Evolutionary conservation across 306 rosid genomes (phyloP).

Genomic region (Elaeagnus macrophylla): DNA sequence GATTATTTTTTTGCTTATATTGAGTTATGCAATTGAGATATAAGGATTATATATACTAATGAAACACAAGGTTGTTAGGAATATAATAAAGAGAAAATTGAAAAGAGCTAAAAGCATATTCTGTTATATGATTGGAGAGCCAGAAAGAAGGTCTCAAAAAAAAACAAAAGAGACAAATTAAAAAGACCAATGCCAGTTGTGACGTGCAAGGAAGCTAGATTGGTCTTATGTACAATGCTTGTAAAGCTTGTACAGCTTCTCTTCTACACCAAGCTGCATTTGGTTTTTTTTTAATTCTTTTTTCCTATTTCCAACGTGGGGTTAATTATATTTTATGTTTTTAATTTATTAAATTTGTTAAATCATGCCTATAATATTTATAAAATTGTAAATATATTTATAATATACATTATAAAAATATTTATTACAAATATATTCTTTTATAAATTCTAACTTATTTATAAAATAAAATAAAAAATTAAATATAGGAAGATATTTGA

Average conservation of each 20-base stretch:
- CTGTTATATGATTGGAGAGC: neutral
- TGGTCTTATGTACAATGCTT: constrained; percentile 18
- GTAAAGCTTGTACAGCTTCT: constrained; percentile 18
- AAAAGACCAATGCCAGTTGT: neutral
- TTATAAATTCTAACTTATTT: too few relatives aligned
- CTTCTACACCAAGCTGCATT: constrained; percentile 23
- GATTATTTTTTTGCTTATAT: neutral
- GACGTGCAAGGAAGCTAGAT: constrained; percentile 28
- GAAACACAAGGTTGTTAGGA: neutral
- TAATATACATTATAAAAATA: too few relatives aligned
- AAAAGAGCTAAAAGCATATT: constrained; percentile 25
- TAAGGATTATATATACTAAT: neutral
- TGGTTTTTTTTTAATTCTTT: neutral
- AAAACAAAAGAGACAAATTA: neutral
- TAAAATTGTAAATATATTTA: too few relatives aligned
- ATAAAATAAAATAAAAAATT: too few relatives aligned
- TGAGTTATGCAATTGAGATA: neutral
- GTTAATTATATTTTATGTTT: too few relatives aligned
- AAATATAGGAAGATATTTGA: too few relatives aligned
- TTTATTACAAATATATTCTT: too few relatives aligned
- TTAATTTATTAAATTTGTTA: too few relatives aligned
- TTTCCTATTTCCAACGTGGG: neutral
- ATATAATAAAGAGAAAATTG: neutral
- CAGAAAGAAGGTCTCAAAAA: neutral
- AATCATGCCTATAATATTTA: too few relatives aligned